Base-by-base conservation (phyloP, 495 filamentous ascomycete species). In the Podospora conica region DNA sequence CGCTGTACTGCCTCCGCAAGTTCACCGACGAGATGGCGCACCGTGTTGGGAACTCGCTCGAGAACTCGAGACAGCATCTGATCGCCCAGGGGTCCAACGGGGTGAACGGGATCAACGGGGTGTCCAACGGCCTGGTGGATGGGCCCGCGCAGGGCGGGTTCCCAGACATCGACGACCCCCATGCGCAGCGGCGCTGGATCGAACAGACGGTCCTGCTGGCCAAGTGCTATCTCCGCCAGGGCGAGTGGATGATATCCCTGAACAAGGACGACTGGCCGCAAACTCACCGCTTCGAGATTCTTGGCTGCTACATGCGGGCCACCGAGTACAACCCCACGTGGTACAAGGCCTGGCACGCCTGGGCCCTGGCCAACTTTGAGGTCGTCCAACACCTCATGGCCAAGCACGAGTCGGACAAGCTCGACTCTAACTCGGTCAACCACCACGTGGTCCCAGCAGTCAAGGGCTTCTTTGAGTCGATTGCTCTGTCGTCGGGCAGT, bases 281-380 rank as follows among this genome's bases (percentile, higher is more conserved):
- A 57, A 87, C 90, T 15, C 87, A 91, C 71, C 87, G 88, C 29
- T 81, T 86, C 40, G 89, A 91, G 9, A 90, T 98, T 56, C 83
- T 99, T 22, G 81, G 85, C 40, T 91, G 95, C 9, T 99, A 97
- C 77, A 85, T 87, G 20, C 90, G 92, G 58, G 95, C 95, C 9
- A 98, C 95, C 0, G 86, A 90, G 24, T 96, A 96, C 78, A 91
- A 98, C 68, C 87, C 89, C 56, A 87, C 89, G 63, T 99, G 93
- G 83, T 98, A 99, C 78, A 99, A 98, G 77, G 95, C 95, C 21
- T 99, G 95, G 95, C 95, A 99, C 75, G 88, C 95, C 3, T 99
- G 96, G 95, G 95, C 95, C n/a, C 79, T 98, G 54, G 95, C 96
- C 20, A 99, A 99, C 75, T 99, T 98, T 71, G 94, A 99, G 75